Conservation (phyloP, 352 stramenopile genomes). For the Globisporangium paddicum region DNA sequence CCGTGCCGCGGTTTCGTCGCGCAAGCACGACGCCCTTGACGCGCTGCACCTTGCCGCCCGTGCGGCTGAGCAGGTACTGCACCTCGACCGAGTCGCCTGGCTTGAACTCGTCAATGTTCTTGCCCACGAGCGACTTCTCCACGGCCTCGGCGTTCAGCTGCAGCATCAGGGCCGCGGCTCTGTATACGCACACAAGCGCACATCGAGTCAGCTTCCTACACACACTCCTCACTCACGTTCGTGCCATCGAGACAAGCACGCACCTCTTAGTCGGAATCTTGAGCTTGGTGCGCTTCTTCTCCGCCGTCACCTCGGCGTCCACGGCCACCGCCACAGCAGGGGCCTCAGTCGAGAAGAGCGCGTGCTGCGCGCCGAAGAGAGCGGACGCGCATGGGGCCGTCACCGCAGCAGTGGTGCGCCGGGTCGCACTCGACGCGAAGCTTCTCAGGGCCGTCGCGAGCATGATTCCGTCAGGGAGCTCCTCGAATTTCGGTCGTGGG, state of each 20-base stretch:
- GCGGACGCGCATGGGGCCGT: slow-evolving; percentile 9
- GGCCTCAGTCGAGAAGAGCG: slow-evolving; percentile 38
- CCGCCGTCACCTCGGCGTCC: slow-evolving; percentile 14
- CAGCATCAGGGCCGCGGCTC: slow-evolving; percentile 57
- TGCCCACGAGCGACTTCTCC: slow-evolving; percentile 49
- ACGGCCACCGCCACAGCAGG: slow-evolving; percentile 8
- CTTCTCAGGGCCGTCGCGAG: slow-evolving; percentile 53
- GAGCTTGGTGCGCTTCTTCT: slow-evolving; percentile 61
- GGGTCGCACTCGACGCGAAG: slow-evolving; percentile 31
- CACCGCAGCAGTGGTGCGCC: slow-evolving; percentile 3
- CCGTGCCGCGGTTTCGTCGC: slow-evolving; percentile 72
- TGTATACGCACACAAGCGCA: slow-evolving; percentile 5
- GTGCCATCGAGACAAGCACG: too few species aligned
- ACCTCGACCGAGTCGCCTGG: slow-evolving; percentile 78
- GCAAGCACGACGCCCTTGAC: slow-evolving; percentile 82
- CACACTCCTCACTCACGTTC: too few species aligned
- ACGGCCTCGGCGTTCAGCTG: slow-evolving; percentile 69
- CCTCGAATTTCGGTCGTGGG: neutral
- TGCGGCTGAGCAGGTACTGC: slow-evolving; percentile 77
- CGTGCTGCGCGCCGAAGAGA: slow-evolving; percentile 25
- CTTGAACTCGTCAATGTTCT: slow-evolving; percentile 71
- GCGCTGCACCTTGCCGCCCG: slow-evolving; percentile 58
- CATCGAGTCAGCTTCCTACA: neutral
- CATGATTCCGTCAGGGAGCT: slow-evolving; percentile 26
- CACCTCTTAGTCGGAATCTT: slow-evolving; percentile 77